Evolutionary conservation across 139 green algal genomes (phyloP), one percentile per base, ranked within the genome.

Genomic region (Cymbomonas tetramitiformis): DNA sequence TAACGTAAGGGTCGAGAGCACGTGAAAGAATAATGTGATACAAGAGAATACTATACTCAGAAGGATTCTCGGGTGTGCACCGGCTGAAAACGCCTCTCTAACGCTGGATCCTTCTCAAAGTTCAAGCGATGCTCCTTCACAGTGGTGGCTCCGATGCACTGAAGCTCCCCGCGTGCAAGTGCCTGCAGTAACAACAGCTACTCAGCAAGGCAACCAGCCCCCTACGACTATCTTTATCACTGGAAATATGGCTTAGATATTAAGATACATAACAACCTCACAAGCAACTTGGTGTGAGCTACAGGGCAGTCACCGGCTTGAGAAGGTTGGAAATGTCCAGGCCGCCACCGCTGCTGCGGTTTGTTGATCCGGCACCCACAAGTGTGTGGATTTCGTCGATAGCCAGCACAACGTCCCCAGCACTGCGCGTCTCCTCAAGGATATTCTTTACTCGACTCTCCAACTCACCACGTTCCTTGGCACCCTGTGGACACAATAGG

Each of bases 381-480:
- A 97, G 70, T 26, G 81, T 95, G 82, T 98, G 90, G 19, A 98
- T 54, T 56, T 92, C 83, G 56, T 92, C 83, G 21, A 92, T 80
- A 73, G 96, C 82, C 40, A 98, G 76, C 51, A 98, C 87, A 44
- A 96, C 79, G 62, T 95, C 71, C n/a, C 76, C 75, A 12, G 64
- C 58, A 3, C 75, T 66, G n/a, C 66, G 63, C 28, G 71, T 56
- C 72, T 95, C 90, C 25, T 64, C 57, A 21, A 98, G 65, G 12
- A 98, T 69, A 41, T 75, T 78, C 41, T 84, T 95, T 24, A 96
- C 81, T 12, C 90, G 83, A 28, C 67, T 77, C 77, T 98, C 90
- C 53, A 98, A 72, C 82, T 98, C 90, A 24, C 90, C 90, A 2
- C 90, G 78, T 79, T 98, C 90, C 76, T 94, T 92, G 53, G 84